Percentiles rank a stretch among this genome's conserved stretches.
Conservation (phyloP, 306 rosid species). For the Dalbergia oliveri region DNA sequence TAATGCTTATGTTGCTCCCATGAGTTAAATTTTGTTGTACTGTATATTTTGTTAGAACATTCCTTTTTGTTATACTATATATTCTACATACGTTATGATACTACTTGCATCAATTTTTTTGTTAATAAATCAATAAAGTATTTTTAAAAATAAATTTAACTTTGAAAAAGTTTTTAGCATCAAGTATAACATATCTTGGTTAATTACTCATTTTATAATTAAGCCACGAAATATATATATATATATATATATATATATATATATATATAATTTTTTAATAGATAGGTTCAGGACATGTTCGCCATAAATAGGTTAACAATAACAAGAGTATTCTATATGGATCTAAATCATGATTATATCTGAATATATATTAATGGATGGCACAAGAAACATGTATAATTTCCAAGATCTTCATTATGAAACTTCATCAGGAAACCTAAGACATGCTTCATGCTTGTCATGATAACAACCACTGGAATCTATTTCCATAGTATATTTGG, state of each 20-base stretch:
- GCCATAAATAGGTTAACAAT: not conserved
- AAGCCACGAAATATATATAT: not conserved
- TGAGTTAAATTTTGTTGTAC: not conserved
- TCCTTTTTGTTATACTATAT: too few relatives aligned
- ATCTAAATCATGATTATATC: constrained; percentile 36
- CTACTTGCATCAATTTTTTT: not conserved
- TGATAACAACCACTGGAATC: constrained; percentile 37
- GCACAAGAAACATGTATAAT: constrained; percentile 34
- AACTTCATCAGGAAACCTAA: constrained; percentile 14
- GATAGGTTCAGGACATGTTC: not conserved
- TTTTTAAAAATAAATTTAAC: not conserved
- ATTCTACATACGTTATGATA: not conserved
- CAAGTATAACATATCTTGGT: not conserved
- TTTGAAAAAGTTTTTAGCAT: not conserved
- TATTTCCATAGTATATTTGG: not conserved
- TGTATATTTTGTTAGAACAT: too few relatives aligned
- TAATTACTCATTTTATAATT: constrained; percentile 15
- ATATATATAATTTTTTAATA: too few relatives aligned
- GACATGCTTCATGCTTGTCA: constrained; percentile 44
- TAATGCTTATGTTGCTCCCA: not conserved
- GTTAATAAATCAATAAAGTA: not conserved
- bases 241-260: not conserved
- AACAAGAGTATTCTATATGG: not conserved
- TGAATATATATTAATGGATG: constrained; percentile 30
- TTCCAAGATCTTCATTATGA: not conserved